Percentiles rank a stretch among this genome's conserved stretches.
Evolutionary conservation across 768 basidiomycete genomes (phyloP).

Genomic region (Gymnopilus dilepis): DNA sequence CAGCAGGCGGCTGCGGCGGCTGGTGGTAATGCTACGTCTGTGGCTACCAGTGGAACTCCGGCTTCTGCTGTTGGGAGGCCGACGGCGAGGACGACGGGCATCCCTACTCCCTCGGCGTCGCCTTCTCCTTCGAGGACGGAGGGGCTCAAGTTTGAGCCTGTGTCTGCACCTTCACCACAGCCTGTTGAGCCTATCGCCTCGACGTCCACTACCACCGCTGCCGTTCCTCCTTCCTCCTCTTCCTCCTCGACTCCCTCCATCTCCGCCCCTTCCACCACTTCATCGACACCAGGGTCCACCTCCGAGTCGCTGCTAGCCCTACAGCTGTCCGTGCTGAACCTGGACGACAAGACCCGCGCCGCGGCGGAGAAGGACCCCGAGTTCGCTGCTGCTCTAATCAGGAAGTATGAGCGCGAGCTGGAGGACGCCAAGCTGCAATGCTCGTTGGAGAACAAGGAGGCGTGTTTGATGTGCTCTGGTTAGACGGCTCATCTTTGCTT

Average conservation of each 20-base stretch:
- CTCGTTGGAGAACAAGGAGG: constrained; percentile 93
- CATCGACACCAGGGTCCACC: neutral
- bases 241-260: constrained; percentile 9
- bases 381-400: constrained; percentile 77
- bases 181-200: neutral
- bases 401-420: constrained; percentile 72
- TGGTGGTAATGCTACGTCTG: constrained; percentile 25
- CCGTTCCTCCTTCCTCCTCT: constrained; percentile 7
- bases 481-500: constrained; percentile 28
- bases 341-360: constrained; percentile 54
- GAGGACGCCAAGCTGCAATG: constrained; percentile 85
- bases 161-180: constrained; percentile 8
- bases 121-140: constrained; percentile 32
- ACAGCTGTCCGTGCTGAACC: constrained; percentile 39
- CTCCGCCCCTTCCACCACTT: constrained; percentile 21
- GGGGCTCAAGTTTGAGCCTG: constrained; percentile 23
- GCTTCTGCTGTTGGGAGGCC: constrained; percentile 26
- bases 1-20: constrained; percentile 37
- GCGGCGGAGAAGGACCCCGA: constrained; percentile 71
- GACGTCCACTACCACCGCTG: neutral
- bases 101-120: constrained; percentile 38
- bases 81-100: constrained; percentile 27
- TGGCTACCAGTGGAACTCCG: constrained; percentile 28
- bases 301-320: constrained; percentile 31
- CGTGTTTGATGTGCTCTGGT: constrained; percentile 91